Base-by-base conservation (phyloP, 139 green algal species). In the Chloropicon primus region DNA sequence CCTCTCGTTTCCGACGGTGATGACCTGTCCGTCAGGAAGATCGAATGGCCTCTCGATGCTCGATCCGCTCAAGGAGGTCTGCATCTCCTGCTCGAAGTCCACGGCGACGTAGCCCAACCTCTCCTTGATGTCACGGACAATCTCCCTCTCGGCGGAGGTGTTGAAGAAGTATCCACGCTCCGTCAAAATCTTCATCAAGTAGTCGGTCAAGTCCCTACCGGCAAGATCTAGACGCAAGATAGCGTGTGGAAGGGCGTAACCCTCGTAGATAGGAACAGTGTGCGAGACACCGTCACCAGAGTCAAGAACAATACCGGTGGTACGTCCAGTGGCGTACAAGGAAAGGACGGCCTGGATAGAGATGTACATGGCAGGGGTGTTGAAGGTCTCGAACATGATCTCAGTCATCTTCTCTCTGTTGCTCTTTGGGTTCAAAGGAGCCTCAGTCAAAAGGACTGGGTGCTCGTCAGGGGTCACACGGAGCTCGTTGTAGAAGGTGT, bases 401-500 rank as follows among this genome's bases (percentile, higher is more conserved):
- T 97, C 87, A 81, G 88, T 92, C 41, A 62, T 62, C 41, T 62
- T 62, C 88, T 96, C 92, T 24, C 92, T 83, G 87, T 99, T 99
- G 72, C 85, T 86, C 87, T 97, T 99, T 79, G 95, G 95, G 83
- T 99, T 99, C 22, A 99, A 83, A 2, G 95, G 95, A 2, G 95
- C 95, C 87, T 99, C 95, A 0, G 95, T 98, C n/a, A 98, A 86
- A 77, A 99, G 86, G 78, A 99, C 93, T n/a, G 95, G 94, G 85
- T 99, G 95, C 89, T 99, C 95, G 86, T 98, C 95, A 2, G 95
- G 95, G 1, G 94, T 92, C 26, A 99, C 94, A n/a, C 95, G 91
- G 62, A 99, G 91, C 93, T 99, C 95, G 77, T 99, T 98, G 91
- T 97, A 98, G 77, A 99, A 98, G 28, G 95, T 99, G 89, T 99